Base-by-base conservation (phyloP, 179 eudicot species). In the Vitellaria paradoxa region DNA sequence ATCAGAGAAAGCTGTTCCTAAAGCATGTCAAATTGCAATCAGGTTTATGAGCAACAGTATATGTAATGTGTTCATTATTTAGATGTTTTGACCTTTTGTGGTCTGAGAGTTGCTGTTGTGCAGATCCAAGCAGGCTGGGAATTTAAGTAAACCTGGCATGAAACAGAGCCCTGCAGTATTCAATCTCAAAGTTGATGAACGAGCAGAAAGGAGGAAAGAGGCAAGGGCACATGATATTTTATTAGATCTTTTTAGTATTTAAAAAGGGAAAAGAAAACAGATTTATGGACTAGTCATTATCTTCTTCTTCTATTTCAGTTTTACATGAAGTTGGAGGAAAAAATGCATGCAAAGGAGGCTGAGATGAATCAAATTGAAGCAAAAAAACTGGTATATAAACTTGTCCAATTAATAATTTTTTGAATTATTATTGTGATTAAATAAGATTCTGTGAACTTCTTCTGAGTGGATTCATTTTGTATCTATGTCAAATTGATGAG, bases 201-300 rank as follows among this genome's bases (percentile, higher is more conserved):
- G 85, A 55, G 85, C 86, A 13, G 85, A 80, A 82, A 88, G 80
- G 78, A 82, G 87, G 75, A 87, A 84, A 85, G 85, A 88, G 88
- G 97, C 76, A 74, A 81, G 84, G 24, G 65, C 47, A 26, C 65
- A 13, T 45, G 42, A 30, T 59, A 20, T 17, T 60, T 45, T 20
- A 2, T n/a, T 60, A 18, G 7, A 14, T 7, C 14, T 61, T 61
- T 42, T 46, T 20, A 37, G 68, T 30, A 12, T 37, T 65, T 65
- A 5, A 30, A 14, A 40, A 11, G 3, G 0, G 14, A 42, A 46
- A 15, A 23, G 9, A 4, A 61, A 50, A 2, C 3, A 50, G 15
- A 17, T 18, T 20, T 61, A 12, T 64, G 10, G 37, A 50, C 66
- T 26, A 65, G 30, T 37, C 1, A n/a, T 15, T 40, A 6, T 26